These are phyloP conservation scores for Mycena metata DNA, from an alignment of 768 basidiomycete species.

Conservation along the genomic window DNA sequence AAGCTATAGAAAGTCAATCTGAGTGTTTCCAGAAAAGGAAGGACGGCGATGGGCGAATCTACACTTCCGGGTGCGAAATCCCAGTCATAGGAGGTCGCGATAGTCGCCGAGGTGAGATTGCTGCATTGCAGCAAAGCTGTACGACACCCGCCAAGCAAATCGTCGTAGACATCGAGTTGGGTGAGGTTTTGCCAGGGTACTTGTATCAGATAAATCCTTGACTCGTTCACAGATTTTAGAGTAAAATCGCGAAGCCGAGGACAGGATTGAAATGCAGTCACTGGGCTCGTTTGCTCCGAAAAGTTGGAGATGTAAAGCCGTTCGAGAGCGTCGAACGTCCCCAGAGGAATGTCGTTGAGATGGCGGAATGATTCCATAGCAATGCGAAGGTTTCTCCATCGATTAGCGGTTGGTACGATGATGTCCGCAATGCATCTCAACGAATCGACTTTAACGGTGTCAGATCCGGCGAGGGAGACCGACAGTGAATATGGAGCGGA, in stretches of 20 bases:
- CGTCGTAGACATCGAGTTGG: not conserved
- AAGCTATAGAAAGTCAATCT: not conserved
- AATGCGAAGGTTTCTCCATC: not conserved
- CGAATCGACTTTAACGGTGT: too few relatives aligned
- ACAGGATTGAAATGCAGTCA: slow-evolving; percentile 9
- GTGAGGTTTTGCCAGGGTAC: slow-evolving; percentile 23
- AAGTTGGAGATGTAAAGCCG: not conserved
- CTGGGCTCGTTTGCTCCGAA: not conserved
- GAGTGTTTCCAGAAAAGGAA: slow-evolving; percentile 1
- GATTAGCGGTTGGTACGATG: not conserved
- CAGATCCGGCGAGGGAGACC: not conserved
- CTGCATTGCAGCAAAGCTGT: slow-evolving; percentile 10
- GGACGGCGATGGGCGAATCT: not conserved
- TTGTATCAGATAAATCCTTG: not conserved
- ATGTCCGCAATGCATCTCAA: not conserved
- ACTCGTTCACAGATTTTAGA: not conserved
- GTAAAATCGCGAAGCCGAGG: slow-evolving; percentile 15
- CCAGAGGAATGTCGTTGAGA: not conserved
- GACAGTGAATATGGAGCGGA: slow-evolving; percentile 7
- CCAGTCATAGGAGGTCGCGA: slow-evolving; percentile 6
- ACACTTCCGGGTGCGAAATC: not conserved
- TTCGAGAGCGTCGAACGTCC: slow-evolving; percentile 14
- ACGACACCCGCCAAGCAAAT: slow-evolving; percentile 9
- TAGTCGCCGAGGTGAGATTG: slow-evolving; percentile 3
- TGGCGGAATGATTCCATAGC: not conserved